Evolutionary conservation across 2,329 filamentous ascomycete species (phyloP).

Genomic region (Ophiobolus disseminans): DNA sequence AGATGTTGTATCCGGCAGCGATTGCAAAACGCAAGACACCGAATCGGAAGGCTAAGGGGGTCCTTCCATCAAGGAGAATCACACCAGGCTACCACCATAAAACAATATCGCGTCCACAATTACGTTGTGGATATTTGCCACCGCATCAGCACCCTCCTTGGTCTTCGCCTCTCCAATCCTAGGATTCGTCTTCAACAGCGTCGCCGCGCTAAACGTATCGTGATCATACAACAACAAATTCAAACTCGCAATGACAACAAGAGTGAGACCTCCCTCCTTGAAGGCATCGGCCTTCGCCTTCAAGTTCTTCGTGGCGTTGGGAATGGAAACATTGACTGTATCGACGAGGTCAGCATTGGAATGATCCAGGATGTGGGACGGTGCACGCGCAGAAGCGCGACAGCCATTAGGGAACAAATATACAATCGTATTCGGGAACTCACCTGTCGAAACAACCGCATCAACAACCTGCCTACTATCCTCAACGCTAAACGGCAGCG

Average conservation of each 20-base stretch:
- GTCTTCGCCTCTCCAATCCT: constrained; percentile 13
- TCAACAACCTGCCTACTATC: constrained; percentile 15
- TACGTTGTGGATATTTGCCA: constrained; percentile 24
- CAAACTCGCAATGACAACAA: constrained; percentile 21
- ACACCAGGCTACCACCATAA: constrained; percentile 1
- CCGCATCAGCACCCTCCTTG: constrained; percentile 14
- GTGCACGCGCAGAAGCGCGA: no score
- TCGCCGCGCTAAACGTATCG: constrained; percentile 25
- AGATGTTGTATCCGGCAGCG: no score
- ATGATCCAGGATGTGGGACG: no score
- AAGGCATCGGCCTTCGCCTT: constrained; percentile 17
- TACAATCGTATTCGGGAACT: no score
- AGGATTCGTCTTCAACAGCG: constrained; percentile 13
- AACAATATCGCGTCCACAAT: constrained; percentile 20
- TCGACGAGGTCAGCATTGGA: no score
- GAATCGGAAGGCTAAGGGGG: no score
- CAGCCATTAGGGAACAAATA: no score
- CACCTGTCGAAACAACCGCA: constrained; percentile 18
- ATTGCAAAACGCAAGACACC: no score
- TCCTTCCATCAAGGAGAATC: no score
- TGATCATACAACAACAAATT: constrained; percentile 22
- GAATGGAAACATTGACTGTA: constrained; percentile 22
- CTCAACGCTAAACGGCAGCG: constrained; percentile 11
- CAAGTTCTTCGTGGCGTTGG: constrained; percentile 13
- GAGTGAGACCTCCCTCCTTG: constrained; percentile 13